These are phyloP conservation scores for Coniochaeta ligniaria DNA, from an alignment of 2,329 filamentous ascomycete genomes.

Conservation along the genomic window DNA sequence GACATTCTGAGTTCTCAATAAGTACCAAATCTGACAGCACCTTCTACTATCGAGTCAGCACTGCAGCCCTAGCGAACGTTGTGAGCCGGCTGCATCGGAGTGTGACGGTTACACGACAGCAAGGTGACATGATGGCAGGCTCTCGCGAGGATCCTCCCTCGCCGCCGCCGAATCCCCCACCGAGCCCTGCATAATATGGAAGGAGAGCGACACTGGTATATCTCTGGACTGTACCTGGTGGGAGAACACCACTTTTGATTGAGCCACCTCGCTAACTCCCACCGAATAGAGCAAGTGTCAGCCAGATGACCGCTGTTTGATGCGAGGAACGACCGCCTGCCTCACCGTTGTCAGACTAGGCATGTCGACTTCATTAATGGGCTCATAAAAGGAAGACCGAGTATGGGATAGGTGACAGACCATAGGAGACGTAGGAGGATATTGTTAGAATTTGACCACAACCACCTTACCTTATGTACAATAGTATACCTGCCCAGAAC, in stretches of 20 bases:
- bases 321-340: too few species aligned
- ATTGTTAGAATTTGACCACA: background rate
- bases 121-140: conserved; percentile 8
- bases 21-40: background rate
- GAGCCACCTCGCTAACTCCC: background rate
- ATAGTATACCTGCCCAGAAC: background rate
- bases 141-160: conserved; percentile 26
- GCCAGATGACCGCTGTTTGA: too few species aligned
- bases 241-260: background rate
- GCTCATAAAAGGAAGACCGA: too few species aligned
- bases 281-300: too few species aligned
- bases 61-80: background rate
- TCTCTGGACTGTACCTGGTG: too few species aligned
- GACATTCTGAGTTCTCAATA: background rate
- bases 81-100: background rate
- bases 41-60: background rate
- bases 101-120: background rate
- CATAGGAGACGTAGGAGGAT: background rate
- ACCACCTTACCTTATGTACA: background rate
- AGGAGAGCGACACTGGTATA: background rate
- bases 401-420: background rate
- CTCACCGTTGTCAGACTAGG: too few species aligned
- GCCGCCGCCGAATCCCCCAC: conserved; percentile 29
- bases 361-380: too few species aligned
- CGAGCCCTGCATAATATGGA: conserved; percentile 18